Base-by-base conservation (phyloP, 345 rosid species). In the Fremontodendron californicum region DNA sequence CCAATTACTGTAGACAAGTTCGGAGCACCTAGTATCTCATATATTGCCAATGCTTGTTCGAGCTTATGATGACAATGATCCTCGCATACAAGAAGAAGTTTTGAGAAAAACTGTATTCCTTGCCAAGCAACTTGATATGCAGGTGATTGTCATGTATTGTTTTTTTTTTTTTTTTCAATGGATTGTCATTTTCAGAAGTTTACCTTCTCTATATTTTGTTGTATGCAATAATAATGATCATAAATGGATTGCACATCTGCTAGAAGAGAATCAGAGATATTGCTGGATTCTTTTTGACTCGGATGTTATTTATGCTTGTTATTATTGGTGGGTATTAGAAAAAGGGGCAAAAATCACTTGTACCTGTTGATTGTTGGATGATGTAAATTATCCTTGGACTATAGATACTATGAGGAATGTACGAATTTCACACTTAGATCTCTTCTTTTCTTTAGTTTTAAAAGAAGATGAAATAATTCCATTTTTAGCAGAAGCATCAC, bases 71-170 rank as follows among this genome's bases (percentile, higher is more conserved):
- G 99, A 96, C 71, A 90, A 80, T 57, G 99, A 96, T 90, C 92
- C 93, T 83, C 98, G 96, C 71, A 88, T 91, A 65, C 99, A 93
- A 86, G 99, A 93, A 86, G 97, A 92, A 82, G 94, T 88, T 82
- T 81, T 96, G 83, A 93, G 85, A 83, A 93, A 86, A 85, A 87
- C 99, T 18, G 79, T 84, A 33, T 66, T 84, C 70, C 86, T 96
- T 79, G 90, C 94, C 64, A 92, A 86, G 86, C 96, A 96, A 74
- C 93, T 96, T 51, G 99, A 92, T 86, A 67, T 76, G 72, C 95
- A 87, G 98, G 99, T 96, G 78, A 88, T 74, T 80, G 55, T 77
- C 77, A 69, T 35, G n/a, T 37, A 6, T 13, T 33, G 11, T 0
- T 29, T 29, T 8, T 66, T 13, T 39, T 42, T 67, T 64, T 25